Conservation (phyloP, 345 rosid species). For the Erysimum cheiranthoides region DNA sequence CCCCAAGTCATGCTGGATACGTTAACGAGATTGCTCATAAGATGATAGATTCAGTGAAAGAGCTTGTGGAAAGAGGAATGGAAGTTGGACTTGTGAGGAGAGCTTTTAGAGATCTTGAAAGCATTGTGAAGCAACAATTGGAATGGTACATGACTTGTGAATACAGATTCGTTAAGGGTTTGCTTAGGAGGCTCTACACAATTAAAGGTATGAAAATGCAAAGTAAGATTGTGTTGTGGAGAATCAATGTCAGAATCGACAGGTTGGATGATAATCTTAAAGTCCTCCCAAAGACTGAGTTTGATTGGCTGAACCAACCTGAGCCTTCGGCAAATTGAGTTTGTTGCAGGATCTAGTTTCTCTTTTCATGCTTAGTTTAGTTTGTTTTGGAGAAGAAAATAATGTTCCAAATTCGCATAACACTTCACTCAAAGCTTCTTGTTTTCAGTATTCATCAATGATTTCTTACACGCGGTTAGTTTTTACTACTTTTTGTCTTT, state of each 20-base stretch:
- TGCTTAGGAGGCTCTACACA: conserved; percentile 1
- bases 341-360: not conserved
- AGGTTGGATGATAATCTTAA: not conserved
- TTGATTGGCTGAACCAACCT: conserved; percentile 27
- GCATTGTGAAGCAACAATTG: conserved; percentile 16
- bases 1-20: not conserved
- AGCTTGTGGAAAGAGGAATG: conserved; percentile 36
- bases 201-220: conserved; percentile 24
- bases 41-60: conserved; percentile 25
- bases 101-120: conserved; percentile 33
- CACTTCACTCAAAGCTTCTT: not conserved
- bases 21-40: not conserved
- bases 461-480: not conserved
- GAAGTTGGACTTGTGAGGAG: conserved; percentile 34
- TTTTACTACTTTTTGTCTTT: not conserved
- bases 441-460: not conserved
- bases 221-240: conserved; percentile 36
- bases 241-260: conserved; percentile 16
- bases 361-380: not conserved
- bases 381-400: not conserved
- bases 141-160: conserved; percentile 1
- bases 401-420: not conserved
- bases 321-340: not conserved
- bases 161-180: conserved; percentile 12
- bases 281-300: not conserved